phyloP scores from a whole-genome alignment of 495 filamentous ascomycete species.

The Penicillium salamii region DNA sequence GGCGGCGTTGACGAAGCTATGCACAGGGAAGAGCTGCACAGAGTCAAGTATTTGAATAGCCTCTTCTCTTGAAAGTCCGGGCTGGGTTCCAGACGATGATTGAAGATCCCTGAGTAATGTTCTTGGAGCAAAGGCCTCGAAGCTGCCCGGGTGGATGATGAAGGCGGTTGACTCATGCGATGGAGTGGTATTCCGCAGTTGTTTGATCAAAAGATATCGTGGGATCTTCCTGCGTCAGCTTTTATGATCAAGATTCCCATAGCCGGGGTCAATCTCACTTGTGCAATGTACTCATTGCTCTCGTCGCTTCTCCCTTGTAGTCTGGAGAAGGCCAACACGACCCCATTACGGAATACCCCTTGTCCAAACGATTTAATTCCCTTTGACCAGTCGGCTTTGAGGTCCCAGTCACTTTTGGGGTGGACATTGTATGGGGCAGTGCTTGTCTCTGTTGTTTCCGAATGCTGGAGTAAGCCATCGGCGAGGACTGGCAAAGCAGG shows the following conservation, averaged over 20 bases:
- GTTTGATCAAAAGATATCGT: slow-evolving; percentile 11
- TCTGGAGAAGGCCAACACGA: slow-evolving; percentile 40
- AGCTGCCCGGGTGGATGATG: slow-evolving; percentile 71
- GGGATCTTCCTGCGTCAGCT: slow-evolving; percentile 14
- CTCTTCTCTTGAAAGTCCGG: slow-evolving; percentile 25
- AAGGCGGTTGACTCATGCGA: slow-evolving; percentile 24
- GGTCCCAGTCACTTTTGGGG: slow-evolving; percentile 25
- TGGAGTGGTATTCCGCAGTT: slow-evolving; percentile 6
- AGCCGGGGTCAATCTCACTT: slow-evolving; percentile 23
- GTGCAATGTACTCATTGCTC: slow-evolving; percentile 30
- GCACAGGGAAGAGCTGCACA: slow-evolving; percentile 39
- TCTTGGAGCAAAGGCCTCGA: slow-evolving; percentile 77
- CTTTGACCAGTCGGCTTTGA: slow-evolving; percentile 26
- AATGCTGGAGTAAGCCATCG: slow-evolving; percentile 23
- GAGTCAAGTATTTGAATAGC: slow-evolving; percentile 36
- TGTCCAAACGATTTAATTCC: slow-evolving; percentile 18
- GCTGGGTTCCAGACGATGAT: slow-evolving; percentile 6
- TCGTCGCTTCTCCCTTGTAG: slow-evolving; percentile 24
- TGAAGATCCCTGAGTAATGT: slow-evolving; percentile 51
- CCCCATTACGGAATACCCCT: slow-evolving; percentile 29
- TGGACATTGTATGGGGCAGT: not conserved
- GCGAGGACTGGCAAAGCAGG: slow-evolving; percentile 39
- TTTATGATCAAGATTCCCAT: not conserved
- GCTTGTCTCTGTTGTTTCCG: not conserved
- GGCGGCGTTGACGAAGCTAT: slow-evolving; percentile 31